Conservation (phyloP, 139 green algal species). For the Micractinium conductrix region DNA sequence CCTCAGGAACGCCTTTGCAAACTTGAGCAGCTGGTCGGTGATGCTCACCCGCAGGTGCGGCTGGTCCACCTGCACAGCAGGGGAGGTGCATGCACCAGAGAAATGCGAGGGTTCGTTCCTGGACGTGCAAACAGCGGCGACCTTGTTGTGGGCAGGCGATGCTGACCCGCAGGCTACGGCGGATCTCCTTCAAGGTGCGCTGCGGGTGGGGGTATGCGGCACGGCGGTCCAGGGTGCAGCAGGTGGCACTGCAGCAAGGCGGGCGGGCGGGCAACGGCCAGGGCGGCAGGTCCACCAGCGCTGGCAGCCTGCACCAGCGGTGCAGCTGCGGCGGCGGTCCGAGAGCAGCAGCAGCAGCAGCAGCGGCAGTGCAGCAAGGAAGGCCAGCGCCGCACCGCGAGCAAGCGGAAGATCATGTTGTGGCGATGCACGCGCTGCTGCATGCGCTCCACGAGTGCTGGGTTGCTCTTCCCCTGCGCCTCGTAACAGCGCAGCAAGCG, state of each 20-base stretch:
- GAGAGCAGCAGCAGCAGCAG: background rate
- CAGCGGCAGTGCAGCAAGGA: background rate
- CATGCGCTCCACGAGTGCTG: background rate
- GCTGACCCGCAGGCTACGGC: background rate
- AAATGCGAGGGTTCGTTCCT: background rate
- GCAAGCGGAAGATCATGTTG: background rate
- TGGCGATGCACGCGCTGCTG: background rate
- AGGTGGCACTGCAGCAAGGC: too few species aligned
- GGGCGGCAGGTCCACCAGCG: too few species aligned
- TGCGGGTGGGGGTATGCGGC: background rate
- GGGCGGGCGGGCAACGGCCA: background rate
- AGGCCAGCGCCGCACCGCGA: background rate
- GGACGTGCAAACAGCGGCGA: background rate
- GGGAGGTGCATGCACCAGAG: background rate
- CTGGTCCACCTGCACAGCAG: background rate
- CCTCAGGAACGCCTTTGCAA: background rate
- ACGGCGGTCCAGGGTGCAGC: too few species aligned
- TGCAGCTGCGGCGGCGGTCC: background rate
- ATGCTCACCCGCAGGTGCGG: slow-evolving; percentile 7
- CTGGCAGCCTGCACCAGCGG: too few species aligned
- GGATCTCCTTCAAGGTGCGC: background rate
- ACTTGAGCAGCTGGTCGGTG: background rate
- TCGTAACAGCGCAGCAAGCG: background rate
- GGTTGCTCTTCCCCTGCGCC: background rate
- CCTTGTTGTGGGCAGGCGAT: background rate